Base-by-base conservation (phyloP, 306 rosid species). In the Quercus cerris region DNA sequence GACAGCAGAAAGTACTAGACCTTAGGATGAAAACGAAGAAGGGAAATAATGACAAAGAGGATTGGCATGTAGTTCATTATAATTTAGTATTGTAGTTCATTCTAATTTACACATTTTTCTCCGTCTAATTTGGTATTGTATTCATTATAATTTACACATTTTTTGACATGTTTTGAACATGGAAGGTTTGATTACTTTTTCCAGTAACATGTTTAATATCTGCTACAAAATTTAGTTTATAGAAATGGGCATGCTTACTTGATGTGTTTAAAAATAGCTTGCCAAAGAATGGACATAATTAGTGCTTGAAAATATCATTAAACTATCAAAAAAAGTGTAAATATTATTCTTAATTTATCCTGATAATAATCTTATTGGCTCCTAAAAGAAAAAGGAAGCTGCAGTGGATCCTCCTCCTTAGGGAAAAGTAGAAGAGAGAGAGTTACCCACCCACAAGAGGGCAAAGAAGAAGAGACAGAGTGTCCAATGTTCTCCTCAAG, bases 401-500 rank as follows among this genome's bases (percentile, higher is more conserved):
- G 46, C 11, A 41, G 8, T 41, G 46, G 46, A 41, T 8, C 46
- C 46, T 41, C 46, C 46, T 7, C 11, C 46, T 41, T 41, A 41
- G 46, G 46, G 46, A 3, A 94, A 90, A 49, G 97, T 92, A 28
- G 97, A 94, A 0, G 92, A 92, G 72, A 85, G 93, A 77, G 89
- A 92, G 94, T 81, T 94, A 14, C 97, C 91, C 73, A 90, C 96
- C 27, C 96, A 90, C 69, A 94, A 91, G 82, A 88, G 95, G 5
- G 95, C 97, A 0, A 94, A 94, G 92, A 89, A 81, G 90, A 94
- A 94, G 97, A 71, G 95, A 30, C 95, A 94, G 98, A 94, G 90
- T 89, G 98, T 89, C 98, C 9, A 94, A 81, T 3, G 98, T 90
- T 63, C 98, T 94, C 54, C 81, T 94, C 70, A 91, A 91, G 88